Conservation (phyloP, 495 filamentous ascomycete species). For the Bathelium albidoporum region DNA sequence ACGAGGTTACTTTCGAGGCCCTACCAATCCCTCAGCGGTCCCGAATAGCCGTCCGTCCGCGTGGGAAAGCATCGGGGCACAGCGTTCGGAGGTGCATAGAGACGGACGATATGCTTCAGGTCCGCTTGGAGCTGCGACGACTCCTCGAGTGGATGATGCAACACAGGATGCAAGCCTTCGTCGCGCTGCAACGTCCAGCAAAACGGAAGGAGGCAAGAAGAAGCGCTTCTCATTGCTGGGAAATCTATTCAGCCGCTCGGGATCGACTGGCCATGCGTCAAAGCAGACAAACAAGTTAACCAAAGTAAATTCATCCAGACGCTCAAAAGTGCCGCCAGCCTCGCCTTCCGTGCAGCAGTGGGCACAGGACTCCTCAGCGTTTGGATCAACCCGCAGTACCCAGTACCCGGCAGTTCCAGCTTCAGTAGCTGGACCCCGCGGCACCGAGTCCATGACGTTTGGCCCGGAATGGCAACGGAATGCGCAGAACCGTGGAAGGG, state of each 20-base stretch:
- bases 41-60: background rate
- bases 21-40: background rate
- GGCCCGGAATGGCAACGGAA: constrained; percentile 1
- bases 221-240: constrained; percentile 39
- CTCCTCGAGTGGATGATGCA: background rate
- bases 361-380: background rate
- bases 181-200: constrained; percentile 15
- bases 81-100: background rate
- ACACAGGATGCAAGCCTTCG: background rate
- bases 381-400: background rate
- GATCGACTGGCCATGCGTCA: constrained; percentile 9
- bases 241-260: constrained; percentile 23
- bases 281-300: constrained; percentile 15
- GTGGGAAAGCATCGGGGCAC: constrained; percentile 1
- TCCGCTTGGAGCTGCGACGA: background rate
- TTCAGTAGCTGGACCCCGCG: background rate
- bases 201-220: constrained; percentile 35
- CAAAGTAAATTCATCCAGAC: constrained; percentile 11
- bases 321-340: background rate
- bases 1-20: background rate
- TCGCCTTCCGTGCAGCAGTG: background rate
- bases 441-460: constrained; percentile 1
- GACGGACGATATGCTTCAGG: background rate
- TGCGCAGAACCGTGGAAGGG: background rate
- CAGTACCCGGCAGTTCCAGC: background rate